A percentile compares a stretch with the other conserved stretches of the same genome.
Conservation (phyloP, 139 green algal species). For the Klebsormidium nitens region DNA sequence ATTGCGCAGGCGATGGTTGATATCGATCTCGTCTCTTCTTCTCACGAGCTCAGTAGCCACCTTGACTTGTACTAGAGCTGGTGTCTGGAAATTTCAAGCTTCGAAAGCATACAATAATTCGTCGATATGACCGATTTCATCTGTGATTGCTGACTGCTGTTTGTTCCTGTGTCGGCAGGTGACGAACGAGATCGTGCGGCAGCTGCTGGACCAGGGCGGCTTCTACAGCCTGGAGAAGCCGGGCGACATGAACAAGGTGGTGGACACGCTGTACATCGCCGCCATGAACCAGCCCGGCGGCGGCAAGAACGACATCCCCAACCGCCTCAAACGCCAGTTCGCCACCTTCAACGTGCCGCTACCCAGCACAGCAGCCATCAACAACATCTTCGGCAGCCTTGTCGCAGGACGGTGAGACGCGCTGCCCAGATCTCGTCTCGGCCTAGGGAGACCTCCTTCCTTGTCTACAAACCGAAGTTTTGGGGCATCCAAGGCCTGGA, state of each 20-base stretch:
- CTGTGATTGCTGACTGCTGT: background rate
- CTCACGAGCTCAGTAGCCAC: too few species aligned
- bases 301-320: constrained; percentile 90
- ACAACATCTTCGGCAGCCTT: constrained; percentile 84
- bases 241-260: constrained; percentile 88
- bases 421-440: too few species aligned
- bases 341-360: constrained; percentile 81
- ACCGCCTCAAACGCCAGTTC: constrained; percentile 94
- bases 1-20: too few species aligned
- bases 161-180: too few species aligned
- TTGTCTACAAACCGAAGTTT: too few species aligned
- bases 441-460: too few species aligned
- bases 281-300: constrained; percentile 84
- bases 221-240: constrained; percentile 94
- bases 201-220: constrained; percentile 87
- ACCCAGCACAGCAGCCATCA: constrained; percentile 73
- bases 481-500: too few species aligned
- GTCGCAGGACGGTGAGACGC: constrained; percentile 61
- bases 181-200: constrained; percentile 91
- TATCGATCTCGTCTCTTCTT: too few species aligned
- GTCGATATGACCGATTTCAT: background rate
- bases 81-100: too few species aligned
- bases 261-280: constrained; percentile 75
- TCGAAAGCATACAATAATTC: too few species aligned
- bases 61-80: too few species aligned